These are phyloP conservation scores for Trichoderma simmonsii DNA, from an alignment of 2,329 filamentous ascomycete species.

Conservation along the genomic window DNA sequence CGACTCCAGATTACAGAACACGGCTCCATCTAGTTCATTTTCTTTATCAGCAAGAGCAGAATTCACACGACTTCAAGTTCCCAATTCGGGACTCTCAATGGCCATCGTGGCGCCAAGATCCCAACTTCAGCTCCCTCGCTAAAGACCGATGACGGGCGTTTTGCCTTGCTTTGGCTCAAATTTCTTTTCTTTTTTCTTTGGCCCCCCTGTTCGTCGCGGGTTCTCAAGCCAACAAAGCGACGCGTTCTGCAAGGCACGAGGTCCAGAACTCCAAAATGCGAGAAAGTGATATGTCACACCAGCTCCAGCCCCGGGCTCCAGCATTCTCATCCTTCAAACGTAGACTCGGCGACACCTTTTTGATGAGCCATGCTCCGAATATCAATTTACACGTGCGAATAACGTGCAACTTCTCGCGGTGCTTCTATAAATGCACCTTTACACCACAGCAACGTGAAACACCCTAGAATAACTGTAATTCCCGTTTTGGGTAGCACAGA, in stretches of 20 bases:
- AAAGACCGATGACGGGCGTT: not conserved
- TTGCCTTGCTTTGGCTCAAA: not conserved
- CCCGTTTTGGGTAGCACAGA: not conserved
- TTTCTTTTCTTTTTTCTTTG: not conserved
- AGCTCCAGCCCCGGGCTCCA: not conserved
- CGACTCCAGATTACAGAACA: not conserved
- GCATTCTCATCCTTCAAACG: not conserved
- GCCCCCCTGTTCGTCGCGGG: not conserved
- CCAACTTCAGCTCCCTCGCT: not conserved
- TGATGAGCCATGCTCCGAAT: not conserved
- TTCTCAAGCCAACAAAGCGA: not conserved
- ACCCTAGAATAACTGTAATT: not conserved
- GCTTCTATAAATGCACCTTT: not conserved
- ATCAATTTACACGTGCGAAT: not conserved
- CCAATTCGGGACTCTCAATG: not conserved
- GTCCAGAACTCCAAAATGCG: not conserved
- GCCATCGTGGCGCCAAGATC: not conserved
- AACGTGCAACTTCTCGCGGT: not conserved
- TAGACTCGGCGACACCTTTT: not conserved
- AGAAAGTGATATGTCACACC: not conserved
- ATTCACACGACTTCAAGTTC: not conserved
- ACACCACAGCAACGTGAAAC: not conserved
- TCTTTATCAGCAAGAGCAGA: not conserved
- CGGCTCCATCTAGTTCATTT: not conserved
- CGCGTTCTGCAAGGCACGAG: not conserved